Percentiles rank a stretch among this genome's conserved stretches.
phyloP scores from a whole-genome alignment of 345 rosid species.

The Brassica nigra region DNA sequence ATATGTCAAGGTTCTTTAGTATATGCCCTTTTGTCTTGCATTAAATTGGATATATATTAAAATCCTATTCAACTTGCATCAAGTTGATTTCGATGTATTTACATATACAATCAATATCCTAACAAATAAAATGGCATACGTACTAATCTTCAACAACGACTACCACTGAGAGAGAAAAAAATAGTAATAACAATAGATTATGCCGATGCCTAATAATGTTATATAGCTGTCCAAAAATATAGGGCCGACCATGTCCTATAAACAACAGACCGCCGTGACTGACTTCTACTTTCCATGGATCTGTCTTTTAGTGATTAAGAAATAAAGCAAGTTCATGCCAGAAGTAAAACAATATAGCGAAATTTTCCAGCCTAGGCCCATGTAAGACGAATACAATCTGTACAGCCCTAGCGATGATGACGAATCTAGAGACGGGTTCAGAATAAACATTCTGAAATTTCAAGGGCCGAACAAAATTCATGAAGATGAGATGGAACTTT shows the following conservation, averaged over 20 bases:
- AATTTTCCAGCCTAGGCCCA: background rate
- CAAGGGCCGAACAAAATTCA: background rate
- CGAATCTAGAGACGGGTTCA: background rate
- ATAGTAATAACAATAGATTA: background rate
- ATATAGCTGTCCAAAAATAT: background rate
- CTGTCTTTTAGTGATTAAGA: background rate
- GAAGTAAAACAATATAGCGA: background rate
- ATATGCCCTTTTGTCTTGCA: background rate
- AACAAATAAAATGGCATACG: background rate
- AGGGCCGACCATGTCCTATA: conserved; percentile 1
- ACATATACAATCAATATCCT: background rate
- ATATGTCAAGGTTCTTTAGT: background rate
- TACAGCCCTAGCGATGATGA: background rate
- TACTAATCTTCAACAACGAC: background rate
- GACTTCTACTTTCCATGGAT: background rate
- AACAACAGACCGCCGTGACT: background rate
- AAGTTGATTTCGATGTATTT: background rate
- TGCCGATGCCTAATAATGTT: conserved; percentile 2
- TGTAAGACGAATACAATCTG: background rate
- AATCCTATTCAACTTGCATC: background rate
- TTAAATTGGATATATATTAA: background rate
- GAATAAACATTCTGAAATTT: background rate
- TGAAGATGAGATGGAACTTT: background rate
- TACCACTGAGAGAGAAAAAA: background rate
- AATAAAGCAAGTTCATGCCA: background rate